phyloP scores from a whole-genome alignment of 169 alveolate genomes.

The Plasmodium cynomolgi region DNA sequence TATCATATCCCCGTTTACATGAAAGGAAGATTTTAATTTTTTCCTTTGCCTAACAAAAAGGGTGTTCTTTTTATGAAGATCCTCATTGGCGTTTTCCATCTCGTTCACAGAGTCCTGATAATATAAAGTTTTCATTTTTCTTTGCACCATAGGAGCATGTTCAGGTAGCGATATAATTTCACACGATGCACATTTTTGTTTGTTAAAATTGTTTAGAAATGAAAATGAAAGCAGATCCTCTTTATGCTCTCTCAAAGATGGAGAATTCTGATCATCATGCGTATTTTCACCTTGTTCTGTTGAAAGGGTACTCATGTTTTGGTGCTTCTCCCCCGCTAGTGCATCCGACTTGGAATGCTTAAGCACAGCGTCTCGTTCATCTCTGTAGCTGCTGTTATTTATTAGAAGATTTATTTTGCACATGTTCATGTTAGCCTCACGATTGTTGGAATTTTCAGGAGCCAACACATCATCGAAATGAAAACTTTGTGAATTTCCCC shows the following conservation, averaged over 20 bases:
- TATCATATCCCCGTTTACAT: conserved; percentile 71
- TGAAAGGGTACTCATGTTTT: not conserved
- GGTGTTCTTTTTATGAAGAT: conserved; percentile 1
- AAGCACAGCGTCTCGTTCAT: not conserved
- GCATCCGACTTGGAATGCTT: not conserved
- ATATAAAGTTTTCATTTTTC: not conserved
- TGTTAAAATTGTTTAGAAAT: conserved; percentile 11
- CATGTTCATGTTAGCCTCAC: not conserved
- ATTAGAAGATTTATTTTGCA: not conserved
- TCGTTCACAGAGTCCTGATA: not conserved
- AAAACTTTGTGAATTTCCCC: not conserved
- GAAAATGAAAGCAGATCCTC: conserved; percentile 7
- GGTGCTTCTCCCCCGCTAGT: not conserved
- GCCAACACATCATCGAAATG: conserved; percentile 6
- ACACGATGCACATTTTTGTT: conserved; percentile 13
- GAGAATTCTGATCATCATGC: not conserved
- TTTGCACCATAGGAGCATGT: not conserved
- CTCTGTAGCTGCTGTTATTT: not conserved
- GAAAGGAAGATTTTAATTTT: conserved; percentile 68
- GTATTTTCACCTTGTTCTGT: not conserved
- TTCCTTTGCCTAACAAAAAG: conserved; percentile 59
- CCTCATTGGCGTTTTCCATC: not conserved
- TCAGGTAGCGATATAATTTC: conserved; percentile 19
- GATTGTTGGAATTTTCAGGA: not conserved
- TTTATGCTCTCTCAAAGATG: not conserved